Evolutionary conservation across 2,329 filamentous ascomycete species (phyloP).

Genomic region (Huntiella savannae): DNA sequence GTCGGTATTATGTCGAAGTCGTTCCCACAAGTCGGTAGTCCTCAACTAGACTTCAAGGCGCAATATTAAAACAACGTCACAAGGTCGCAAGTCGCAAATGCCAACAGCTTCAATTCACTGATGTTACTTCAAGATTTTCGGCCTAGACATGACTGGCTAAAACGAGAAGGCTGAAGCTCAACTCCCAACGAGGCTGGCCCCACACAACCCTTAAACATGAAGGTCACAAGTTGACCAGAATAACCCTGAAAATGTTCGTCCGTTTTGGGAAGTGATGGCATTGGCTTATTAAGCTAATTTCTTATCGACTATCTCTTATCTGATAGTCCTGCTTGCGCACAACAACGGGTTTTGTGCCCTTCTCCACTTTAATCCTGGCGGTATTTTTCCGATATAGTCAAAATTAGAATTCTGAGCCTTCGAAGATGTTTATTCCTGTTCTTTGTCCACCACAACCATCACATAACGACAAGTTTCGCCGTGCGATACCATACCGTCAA

Average conservation of each 20-base stretch:
- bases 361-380: conserved; percentile 7
- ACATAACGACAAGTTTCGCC: conserved; percentile 9
- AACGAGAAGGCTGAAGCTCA: conserved; percentile 10
- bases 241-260: not conserved
- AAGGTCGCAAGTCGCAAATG: not conserved
- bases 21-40: not conserved
- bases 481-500: conserved; percentile 12
- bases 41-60: not conserved
- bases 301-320: conserved; percentile 6
- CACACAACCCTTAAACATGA: not conserved
- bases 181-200: conserved; percentile 7
- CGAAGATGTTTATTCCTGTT: not conserved
- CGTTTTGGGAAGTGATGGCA: conserved; percentile 2
- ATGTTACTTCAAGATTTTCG: conserved; percentile 11
- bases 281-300: not conserved
- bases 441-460: conserved; percentile 18
- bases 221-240: not conserved
- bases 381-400: conserved; percentile 1
- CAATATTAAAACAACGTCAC: conserved; percentile 1
- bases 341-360: conserved; percentile 11
- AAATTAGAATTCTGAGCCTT: conserved; percentile 1
- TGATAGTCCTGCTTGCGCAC: conserved; percentile 5
- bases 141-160: conserved; percentile 7
- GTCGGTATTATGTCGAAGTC: too few relatives aligned
- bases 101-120: not conserved